Evolutionary conservation across 441 rosid genomes (phyloP), one percentile per base, ranked within the genome.

Genomic region (Gossypium aridum): DNA sequence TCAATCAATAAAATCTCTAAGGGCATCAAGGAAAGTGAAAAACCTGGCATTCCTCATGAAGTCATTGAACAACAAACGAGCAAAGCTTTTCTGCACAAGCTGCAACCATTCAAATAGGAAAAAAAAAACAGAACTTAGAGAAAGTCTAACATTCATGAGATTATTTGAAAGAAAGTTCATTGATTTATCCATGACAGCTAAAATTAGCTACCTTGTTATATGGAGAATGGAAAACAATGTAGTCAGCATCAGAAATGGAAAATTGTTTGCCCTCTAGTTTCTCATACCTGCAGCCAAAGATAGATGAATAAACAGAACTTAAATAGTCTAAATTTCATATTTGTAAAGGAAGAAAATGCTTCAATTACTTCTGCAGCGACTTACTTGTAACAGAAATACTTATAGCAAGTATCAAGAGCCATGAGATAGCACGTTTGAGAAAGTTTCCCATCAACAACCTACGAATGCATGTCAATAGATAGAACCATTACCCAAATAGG

Each of bases 361-460:
- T 54, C 70, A 64, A 2, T 39, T 31, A 59, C 28, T 71, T 59
- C 9, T 17, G 68, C 26, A 60, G 54, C 23, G 54, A 76, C 92
- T 77, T 83, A 96, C 98, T 96, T 96, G 78, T 86, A 79, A 82
- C 97, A 92, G 31, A 92, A 87, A 76, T 82, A 79, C 76, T 89
- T 88, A 79, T 96, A 96, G 85, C 99, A 93, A 71, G 92, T 70
- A 84, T 96, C 99, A 74, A 96, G 89, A 77, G 99, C 98, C 97
- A 91, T 89, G 69, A 93, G 94, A 83, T 96, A 96, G 87, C 98
- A 96, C n/a, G 98, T 93, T 85, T 96, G 99, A 26, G 98, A 93
- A 76, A 96, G 94, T 87, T 93, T 96, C 28, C 99, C 99, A 83
- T 96, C 98, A 83, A 96, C 99, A 70, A 96, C 99, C 99, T 96